Percentiles rank a stretch among this genome's conserved stretches.
These are phyloP conservation scores for Phoma sp. DNA, from an alignment of 2,329 filamentous ascomycete genomes.

Conservation along the genomic window DNA sequence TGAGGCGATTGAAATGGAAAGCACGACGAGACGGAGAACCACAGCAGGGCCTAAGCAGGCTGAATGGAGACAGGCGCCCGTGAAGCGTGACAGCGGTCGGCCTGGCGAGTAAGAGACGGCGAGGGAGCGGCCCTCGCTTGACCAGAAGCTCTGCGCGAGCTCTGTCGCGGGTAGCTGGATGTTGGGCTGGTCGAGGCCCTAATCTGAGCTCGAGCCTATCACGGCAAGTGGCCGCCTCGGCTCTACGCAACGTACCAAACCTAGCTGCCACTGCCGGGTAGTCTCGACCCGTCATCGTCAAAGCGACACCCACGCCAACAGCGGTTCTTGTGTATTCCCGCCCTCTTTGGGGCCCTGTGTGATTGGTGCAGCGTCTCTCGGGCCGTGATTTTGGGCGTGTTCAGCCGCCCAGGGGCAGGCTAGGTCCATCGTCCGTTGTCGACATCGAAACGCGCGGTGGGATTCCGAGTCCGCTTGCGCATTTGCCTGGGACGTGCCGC, in stretches of 20 bases:
- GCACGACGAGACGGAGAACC: neutral
- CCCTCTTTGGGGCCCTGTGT: constrained; percentile 7
- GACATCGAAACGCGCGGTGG: constrained; percentile 3
- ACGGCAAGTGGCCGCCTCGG: constrained; percentile 10
- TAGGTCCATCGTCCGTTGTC: neutral
- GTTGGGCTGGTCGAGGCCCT: constrained; percentile 7
- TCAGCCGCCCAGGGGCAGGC: constrained; percentile 11
- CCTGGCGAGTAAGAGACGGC: constrained; percentile 1
- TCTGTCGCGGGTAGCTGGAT: neutral
- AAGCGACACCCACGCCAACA: constrained; percentile 16
- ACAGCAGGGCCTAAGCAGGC: constrained; percentile 1
- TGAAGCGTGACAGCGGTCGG: neutral
- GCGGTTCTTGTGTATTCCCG: constrained; percentile 15
- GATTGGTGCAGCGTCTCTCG: constrained; percentile 21
- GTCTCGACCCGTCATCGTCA: constrained; percentile 16
- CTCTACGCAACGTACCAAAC: neutral
- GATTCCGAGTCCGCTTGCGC: constrained; percentile 3
- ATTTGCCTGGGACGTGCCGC: constrained; percentile 28
- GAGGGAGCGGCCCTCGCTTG: neutral
- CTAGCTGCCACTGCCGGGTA: constrained; percentile 3
- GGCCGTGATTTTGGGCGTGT: constrained; percentile 8
- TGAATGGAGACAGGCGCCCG: constrained; percentile 7
- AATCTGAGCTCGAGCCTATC: constrained; percentile 21
- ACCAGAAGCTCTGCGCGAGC: neutral
- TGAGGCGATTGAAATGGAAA: neutral